These are phyloP conservation scores for Seiridium unicorne DNA, from an alignment of 2,329 filamentous ascomycete species.

Conservation along the genomic window DNA sequence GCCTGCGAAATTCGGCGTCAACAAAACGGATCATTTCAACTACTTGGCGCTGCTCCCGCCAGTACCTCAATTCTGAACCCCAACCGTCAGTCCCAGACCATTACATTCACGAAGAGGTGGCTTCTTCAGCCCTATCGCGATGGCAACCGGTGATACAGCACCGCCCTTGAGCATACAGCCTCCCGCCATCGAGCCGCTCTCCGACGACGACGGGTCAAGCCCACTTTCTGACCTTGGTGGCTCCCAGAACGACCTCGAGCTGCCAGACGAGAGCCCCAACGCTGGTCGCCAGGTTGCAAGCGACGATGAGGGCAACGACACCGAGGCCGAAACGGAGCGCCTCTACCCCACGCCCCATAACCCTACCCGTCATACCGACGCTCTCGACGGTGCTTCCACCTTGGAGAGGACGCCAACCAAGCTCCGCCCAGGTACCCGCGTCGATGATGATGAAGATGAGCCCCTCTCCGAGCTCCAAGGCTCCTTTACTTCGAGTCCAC, in stretches of 20 bases:
- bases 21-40: conserved; percentile 1
- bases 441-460: conserved; percentile 36
- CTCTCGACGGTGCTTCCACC: conserved; percentile 53
- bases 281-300: conserved; percentile 20
- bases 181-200: conserved; percentile 42
- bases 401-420: conserved; percentile 76
- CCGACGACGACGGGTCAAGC: conserved; percentile 73
- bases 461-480: conserved; percentile 28
- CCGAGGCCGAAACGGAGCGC: conserved; percentile 92
- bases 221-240: conserved; percentile 92
- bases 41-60: background rate
- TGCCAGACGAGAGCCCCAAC: conserved; percentile 32
- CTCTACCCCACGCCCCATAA: conserved; percentile 84
- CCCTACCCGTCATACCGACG: conserved; percentile 55
- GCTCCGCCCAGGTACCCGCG: conserved; percentile 48
- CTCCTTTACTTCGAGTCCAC: conserved; percentile 31
- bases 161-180: conserved; percentile 49
- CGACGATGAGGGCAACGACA: conserved; percentile 56
- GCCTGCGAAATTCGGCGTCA: conserved; percentile 5
- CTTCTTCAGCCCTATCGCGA: conserved; percentile 22
- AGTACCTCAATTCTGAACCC: background rate
- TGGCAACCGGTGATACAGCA: conserved; percentile 51
- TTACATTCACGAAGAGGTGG: background rate
- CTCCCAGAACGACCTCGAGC: conserved; percentile 68
- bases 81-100: background rate